Evolutionary conservation across 2,329 filamentous ascomycete species (phyloP).

Genomic region (Sclerotinia minor): DNA sequence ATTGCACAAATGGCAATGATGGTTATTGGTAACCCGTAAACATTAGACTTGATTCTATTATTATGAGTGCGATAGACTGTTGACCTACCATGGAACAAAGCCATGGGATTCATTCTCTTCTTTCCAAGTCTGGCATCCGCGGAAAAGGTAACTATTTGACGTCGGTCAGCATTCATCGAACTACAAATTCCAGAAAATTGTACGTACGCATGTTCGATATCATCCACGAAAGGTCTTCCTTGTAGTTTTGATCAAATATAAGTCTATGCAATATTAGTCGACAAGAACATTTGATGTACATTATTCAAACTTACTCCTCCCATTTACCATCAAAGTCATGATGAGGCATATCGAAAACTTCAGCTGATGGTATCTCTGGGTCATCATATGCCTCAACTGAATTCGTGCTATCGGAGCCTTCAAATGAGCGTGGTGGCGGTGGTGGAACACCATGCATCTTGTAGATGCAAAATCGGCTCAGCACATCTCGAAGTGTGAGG

Average conservation of each 20-base stretch:
- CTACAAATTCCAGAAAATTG: background rate
- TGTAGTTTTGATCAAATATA: slow-evolving; percentile 39
- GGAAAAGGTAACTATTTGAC: slow-evolving; percentile 33
- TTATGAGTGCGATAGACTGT: background rate
- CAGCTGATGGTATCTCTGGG: slow-evolving; percentile 31
- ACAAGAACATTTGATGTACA: background rate
- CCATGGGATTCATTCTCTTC: slow-evolving; percentile 89
- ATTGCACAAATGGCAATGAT: slow-evolving; percentile 1
- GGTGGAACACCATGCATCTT: slow-evolving; percentile 10
- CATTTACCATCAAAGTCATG: slow-evolving; percentile 34
- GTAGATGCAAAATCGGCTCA: slow-evolving; percentile 11
- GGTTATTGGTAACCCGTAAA: background rate
- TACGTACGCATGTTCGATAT: slow-evolving; percentile 38
- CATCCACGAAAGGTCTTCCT: slow-evolving; percentile 37
- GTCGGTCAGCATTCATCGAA: background rate
- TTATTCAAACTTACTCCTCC: slow-evolving; percentile 34
- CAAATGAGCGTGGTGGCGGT: background rate
- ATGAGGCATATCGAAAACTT: slow-evolving; percentile 36
- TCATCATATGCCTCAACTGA: slow-evolving; percentile 4
- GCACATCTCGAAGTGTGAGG: background rate
- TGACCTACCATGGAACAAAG: slow-evolving; percentile 79
- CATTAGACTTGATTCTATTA: background rate
- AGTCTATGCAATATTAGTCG: slow-evolving; percentile 32
- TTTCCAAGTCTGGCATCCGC: slow-evolving; percentile 57
- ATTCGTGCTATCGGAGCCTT: background rate